Base-by-base conservation (phyloP, 805 yeast species). In the Metschnikowia orientalis region DNA sequence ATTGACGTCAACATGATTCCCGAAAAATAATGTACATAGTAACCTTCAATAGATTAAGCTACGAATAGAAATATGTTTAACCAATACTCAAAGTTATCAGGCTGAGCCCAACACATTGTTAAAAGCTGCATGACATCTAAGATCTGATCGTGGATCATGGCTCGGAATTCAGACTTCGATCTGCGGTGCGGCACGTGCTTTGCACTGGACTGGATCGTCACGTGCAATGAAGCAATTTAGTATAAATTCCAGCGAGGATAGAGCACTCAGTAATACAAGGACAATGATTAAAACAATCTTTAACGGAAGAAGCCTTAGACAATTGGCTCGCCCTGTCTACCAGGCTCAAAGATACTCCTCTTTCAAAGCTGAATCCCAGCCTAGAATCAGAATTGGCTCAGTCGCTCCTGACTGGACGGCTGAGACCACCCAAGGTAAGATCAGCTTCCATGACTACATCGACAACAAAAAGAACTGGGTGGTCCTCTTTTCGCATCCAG, bases 401-500 rank as follows among this genome's bases (percentile, higher is more conserved):
- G 69, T 61, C 25, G 88, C 85, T 15, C 88, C 88, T 47, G 75
- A 81, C 57, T 80, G 80, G 63, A 57, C 66, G 40, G 71, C 78
- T 34, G 77, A 75, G 32, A 71, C 86, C 30, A 77, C 86, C 19
- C 62, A 66, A 44, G 87, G 87, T 33, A 66, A 70, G 40, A 67
- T 80, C 41, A 70, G 72, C 42, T 79, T 80, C 65, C 80, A 79
- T 58, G 73, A 75, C 40, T 80, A 61, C 59, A 67, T 74, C 37
- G 83, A 79, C 21, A 67, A 69, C 51, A 59, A 68, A 37, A 45
- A 45, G 34, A 32, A 42, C 18, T 80, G 88, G 87, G 70, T 68
- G 28, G 75, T 80, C 24, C 68, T 81, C 42, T 81, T 81, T 62
- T 76, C 83, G 19, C 87, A 81, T 54, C 88, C 88, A 35, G 86